Percentiles rank a stretch among this genome's conserved stretches.
Evolutionary conservation across 2,329 filamentous ascomycete species (phyloP).

Genomic region (Microthyrium microscopicum): DNA sequence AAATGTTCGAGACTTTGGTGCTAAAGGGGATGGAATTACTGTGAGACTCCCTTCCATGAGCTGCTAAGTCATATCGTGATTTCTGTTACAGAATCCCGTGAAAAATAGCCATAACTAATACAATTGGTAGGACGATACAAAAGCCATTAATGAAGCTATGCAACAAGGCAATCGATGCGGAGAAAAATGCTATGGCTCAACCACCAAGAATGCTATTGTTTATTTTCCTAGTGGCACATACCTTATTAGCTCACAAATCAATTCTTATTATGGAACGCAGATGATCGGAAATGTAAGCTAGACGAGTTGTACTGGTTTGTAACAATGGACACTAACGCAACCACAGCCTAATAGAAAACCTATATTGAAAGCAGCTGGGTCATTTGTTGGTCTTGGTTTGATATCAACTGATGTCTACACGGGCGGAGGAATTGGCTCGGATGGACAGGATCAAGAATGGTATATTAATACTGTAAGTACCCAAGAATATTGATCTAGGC

Average conservation of each 20-base stretch:
- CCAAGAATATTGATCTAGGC: not conserved
- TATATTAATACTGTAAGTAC: constrained; percentile 9
- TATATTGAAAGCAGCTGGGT: not conserved
- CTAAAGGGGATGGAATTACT: constrained; percentile 26
- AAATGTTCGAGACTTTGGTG: not conserved
- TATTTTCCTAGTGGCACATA: constrained; percentile 1
- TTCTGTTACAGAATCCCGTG: not conserved
- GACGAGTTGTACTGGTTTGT: constrained; percentile 11
- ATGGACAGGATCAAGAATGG: constrained; percentile 12
- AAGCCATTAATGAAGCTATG: constrained; percentile 20
- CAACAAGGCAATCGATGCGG: constrained; percentile 16
- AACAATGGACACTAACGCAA: constrained; percentile 7
- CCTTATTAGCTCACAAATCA: not conserved
- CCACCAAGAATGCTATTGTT: constrained; percentile 1
- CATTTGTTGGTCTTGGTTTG: not conserved
- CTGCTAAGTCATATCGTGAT: not conserved
- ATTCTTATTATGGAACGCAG: not conserved
- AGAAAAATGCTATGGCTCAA: constrained; percentile 1
- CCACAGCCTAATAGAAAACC: not conserved
- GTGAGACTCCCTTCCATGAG: no score
- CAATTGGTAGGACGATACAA: constrained; percentile 13
- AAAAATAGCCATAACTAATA: not conserved
- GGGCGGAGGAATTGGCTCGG: not conserved
- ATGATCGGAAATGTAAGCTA: constrained; percentile 9
- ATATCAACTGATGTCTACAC: constrained; percentile 1